Evolutionary conservation across 1,284 basidiomycete genomes (phyloP).

Genomic region (Naganishia cerealis): DNA sequence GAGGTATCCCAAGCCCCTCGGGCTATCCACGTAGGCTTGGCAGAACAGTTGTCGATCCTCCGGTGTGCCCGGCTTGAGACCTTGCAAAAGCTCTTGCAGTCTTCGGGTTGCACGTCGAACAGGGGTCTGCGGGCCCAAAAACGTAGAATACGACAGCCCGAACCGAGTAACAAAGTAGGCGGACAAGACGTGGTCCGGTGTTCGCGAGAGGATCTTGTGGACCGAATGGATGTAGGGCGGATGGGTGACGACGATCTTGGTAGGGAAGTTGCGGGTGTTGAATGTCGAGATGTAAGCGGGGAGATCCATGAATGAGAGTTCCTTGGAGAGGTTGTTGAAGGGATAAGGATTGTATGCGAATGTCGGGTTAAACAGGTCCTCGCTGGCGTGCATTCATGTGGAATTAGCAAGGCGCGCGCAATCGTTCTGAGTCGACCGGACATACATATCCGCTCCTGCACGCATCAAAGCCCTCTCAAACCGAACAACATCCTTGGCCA

Average conservation of each 20-base stretch:
- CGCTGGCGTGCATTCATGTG: slow-evolving; percentile 61
- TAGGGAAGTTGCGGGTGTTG: slow-evolving; percentile 73
- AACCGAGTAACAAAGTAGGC: slow-evolving; percentile 78
- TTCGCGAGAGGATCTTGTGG: slow-evolving; percentile 68
- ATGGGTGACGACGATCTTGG: slow-evolving; percentile 74
- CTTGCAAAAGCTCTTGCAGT: slow-evolving; percentile 70
- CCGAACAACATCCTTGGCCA: slow-evolving; percentile 72
- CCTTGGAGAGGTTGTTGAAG: slow-evolving; percentile 67
- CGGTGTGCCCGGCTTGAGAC: slow-evolving; percentile 81
- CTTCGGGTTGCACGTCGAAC: slow-evolving; percentile 71
- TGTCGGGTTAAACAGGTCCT: slow-evolving; percentile 67
- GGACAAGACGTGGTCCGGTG: slow-evolving; percentile 66
- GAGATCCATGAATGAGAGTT: slow-evolving; percentile 77
- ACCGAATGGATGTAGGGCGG: slow-evolving; percentile 75
- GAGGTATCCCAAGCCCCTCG: slow-evolving; percentile 56
- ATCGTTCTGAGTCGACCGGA: slow-evolving; percentile 28
- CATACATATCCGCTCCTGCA: slow-evolving; percentile 75
- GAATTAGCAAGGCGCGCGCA: slow-evolving; percentile 46
- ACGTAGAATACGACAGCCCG: slow-evolving; percentile 65
- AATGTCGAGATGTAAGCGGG: slow-evolving; percentile 79
- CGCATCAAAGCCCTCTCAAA: slow-evolving; percentile 80
- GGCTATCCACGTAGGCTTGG: slow-evolving; percentile 52
- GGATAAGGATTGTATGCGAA: slow-evolving; percentile 83
- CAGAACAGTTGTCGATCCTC: slow-evolving; percentile 73
- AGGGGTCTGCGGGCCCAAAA: slow-evolving; percentile 70